A percentile compares a stretch with the other conserved stretches of the same genome.
Evolutionary conservation across 1,284 basidiomycete species (phyloP).

Genomic region (Cryptococcus sp.): DNA sequence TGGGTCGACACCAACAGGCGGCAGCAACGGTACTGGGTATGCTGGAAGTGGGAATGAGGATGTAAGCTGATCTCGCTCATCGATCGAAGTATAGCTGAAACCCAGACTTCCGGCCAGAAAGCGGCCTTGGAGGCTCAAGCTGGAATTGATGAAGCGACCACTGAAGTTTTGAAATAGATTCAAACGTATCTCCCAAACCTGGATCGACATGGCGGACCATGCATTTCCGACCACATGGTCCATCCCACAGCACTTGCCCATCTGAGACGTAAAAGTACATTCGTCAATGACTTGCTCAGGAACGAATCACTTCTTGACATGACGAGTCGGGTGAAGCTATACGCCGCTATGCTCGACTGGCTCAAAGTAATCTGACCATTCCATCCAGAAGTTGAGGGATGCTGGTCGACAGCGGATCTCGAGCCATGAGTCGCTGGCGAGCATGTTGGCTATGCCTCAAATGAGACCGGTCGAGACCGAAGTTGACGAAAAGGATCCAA

Average conservation of each 20-base stretch:
- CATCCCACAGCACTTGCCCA: constrained; percentile 85
- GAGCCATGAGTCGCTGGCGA: constrained; percentile 80
- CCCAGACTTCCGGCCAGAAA: constrained; percentile 68
- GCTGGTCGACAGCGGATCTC: constrained; percentile 58
- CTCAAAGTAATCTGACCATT: constrained; percentile 64
- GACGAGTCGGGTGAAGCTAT: constrained; percentile 79
- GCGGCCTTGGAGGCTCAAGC: constrained; percentile 68
- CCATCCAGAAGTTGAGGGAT: constrained; percentile 28
- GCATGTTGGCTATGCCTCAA: constrained; percentile 93
- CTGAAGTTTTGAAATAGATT: constrained; percentile 62
- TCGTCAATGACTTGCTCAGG: constrained; percentile 72
- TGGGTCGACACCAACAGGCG: too few species aligned
- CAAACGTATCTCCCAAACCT: constrained; percentile 73
- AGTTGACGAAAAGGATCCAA: constrained; percentile 7
- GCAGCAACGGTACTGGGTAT: constrained; percentile 74
- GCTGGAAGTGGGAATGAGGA: constrained; percentile 74
- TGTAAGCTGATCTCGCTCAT: constrained; percentile 53
- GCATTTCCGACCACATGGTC: constrained; percentile 77
- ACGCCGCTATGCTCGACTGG: constrained; percentile 84
- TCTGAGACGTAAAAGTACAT: constrained; percentile 79
- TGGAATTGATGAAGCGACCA: constrained; percentile 65
- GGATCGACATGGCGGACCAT: constrained; percentile 63
- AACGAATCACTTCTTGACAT: constrained; percentile 90
- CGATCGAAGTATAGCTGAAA: not conserved
- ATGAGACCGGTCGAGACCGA: constrained; percentile 56